Evolutionary conservation across 2,329 filamentous ascomycete genomes (phyloP).

Genomic region (Harringtonia aguacate): DNA sequence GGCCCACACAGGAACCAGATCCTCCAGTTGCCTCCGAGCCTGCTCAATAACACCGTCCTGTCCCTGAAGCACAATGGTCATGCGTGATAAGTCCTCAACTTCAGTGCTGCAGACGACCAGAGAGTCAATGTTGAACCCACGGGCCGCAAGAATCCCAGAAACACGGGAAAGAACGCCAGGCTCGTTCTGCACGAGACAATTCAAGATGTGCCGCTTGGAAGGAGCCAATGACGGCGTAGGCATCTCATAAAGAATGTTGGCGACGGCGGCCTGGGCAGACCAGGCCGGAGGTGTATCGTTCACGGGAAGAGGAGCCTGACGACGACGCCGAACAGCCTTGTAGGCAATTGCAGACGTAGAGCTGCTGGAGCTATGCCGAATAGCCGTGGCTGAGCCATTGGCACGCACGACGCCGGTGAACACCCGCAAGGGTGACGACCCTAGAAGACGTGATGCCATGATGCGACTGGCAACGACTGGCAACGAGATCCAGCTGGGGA

Average conservation of each 20-base stretch:
- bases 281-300: slow-evolving; percentile 65
- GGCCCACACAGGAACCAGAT: slow-evolving; percentile 95
- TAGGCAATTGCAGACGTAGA: slow-evolving; percentile 93
- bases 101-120: slow-evolving; percentile 97
- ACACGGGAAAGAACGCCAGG: slow-evolving; percentile 94
- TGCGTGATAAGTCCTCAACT: slow-evolving; percentile 90
- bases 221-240: slow-evolving; percentile 73
- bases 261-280: slow-evolving; percentile 90
- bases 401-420: slow-evolving; percentile 8
- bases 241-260: slow-evolving; percentile 98
- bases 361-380: slow-evolving; percentile 39
- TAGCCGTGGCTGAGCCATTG: slow-evolving; percentile 13
- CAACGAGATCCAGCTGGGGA: no score
- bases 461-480: no score
- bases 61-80: slow-evolving; percentile 96
- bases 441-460: no score
- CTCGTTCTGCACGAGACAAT: slow-evolving; percentile 98
- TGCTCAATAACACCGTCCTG: slow-evolving; percentile 98
- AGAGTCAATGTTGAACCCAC: slow-evolving; percentile 98
- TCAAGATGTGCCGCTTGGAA: slow-evolving; percentile 90
- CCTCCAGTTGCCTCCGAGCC: slow-evolving; percentile 87
- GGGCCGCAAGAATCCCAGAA: slow-evolving; percentile 87
- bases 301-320: slow-evolving; percentile 75
- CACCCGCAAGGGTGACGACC: slow-evolving; percentile 13
- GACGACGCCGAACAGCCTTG: slow-evolving; percentile 89